A percentile compares a stretch with the other conserved stretches of the same genome.
These are phyloP conservation scores for Cercophora samala DNA, from an alignment of 495 filamentous ascomycete genomes.

Conservation along the genomic window DNA sequence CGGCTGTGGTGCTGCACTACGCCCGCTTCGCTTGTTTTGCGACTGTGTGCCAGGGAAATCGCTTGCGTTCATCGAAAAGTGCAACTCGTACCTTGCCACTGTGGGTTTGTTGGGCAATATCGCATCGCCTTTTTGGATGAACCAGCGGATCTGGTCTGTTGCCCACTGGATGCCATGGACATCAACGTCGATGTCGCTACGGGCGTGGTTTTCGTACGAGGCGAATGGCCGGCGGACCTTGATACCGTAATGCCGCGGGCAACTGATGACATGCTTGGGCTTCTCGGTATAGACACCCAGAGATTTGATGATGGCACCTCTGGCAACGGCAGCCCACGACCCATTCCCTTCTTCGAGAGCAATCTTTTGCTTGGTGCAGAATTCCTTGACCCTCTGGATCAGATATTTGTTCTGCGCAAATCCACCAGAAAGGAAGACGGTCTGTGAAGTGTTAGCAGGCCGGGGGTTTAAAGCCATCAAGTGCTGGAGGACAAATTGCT, in stretches of 20 bases:
- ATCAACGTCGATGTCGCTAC: constrained; percentile 16
- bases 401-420: constrained; percentile 29
- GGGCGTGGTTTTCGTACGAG: constrained; percentile 19
- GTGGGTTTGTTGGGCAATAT: constrained; percentile 27
- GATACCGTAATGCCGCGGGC: constrained; percentile 35
- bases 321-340: constrained; percentile 34
- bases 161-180: constrained; percentile 25
- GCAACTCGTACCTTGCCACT: constrained; percentile 20
- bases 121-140: constrained; percentile 27
- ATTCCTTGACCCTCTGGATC: constrained; percentile 19
- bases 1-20: neutral
- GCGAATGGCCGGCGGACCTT: constrained; percentile 20
- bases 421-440: constrained; percentile 30
- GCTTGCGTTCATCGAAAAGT: constrained; percentile 24
- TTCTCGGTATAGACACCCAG: constrained; percentile 29
- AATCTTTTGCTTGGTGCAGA: constrained; percentile 18
- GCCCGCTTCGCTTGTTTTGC: constrained; percentile 5
- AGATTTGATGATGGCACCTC: constrained; percentile 34
- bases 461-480: neutral
- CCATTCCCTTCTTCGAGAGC: constrained; percentile 24
- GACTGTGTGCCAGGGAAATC: constrained; percentile 13
- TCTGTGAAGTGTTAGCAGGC: constrained; percentile 6
- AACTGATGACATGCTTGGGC: constrained; percentile 17
- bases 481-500: neutral
- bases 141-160: constrained; percentile 30